Evolutionary conservation across 352 stramenopile genomes (phyloP), one percentile per base, ranked within the genome.

Genomic region (Globisporangium parvum): DNA sequence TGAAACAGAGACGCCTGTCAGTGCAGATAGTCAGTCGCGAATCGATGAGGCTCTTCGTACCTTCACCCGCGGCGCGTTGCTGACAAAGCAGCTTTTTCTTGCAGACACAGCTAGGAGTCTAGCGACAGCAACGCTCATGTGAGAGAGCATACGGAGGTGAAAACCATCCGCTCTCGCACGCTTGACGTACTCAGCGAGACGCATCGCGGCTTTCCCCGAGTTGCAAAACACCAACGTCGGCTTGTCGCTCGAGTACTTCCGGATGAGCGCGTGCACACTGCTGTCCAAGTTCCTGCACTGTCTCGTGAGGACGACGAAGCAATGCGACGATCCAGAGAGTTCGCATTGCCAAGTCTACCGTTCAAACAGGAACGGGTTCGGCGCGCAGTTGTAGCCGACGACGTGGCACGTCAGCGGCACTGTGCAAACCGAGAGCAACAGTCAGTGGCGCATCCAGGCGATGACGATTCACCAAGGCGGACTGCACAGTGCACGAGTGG

Each of bases 161-260:
- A 14, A 12, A 1, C 8, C 8, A 55, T 26, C 15, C 37, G 14
- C 8, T 40, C 20, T 26, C 17, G 35, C 40, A 28, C 15, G 9
- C n/a, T 12, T 40, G 26, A 15, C 58, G 21, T 62, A 66, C 53
- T 62, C 48, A 6, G 70, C 65, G n/a, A 79, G 63, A 14, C 57
- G 65, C 50, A 55, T 62, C 31, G 68, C 51, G n/a, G 62, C 53
- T 12, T 45, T 62, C 35, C 62, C 60, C 3, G 67, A 75, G 28
- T 64, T 72, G 44, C 70, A 92, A 48, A 92, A 91, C 11, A 92
- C 59, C 8, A 92, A 23, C 8, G 70, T 64, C 33, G 77, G 73
- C 37, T 77, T 84, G 12, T 73, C 73, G 18, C 65, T 52, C 0
- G 71, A 78, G 58, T 70, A 70, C 23, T 67, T 57, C 23, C 54